A percentile compares a stretch with the other conserved stretches of the same genome.
Conservation (phyloP, 176 grass and related monocot species). For the Poa pratensis region DNA sequence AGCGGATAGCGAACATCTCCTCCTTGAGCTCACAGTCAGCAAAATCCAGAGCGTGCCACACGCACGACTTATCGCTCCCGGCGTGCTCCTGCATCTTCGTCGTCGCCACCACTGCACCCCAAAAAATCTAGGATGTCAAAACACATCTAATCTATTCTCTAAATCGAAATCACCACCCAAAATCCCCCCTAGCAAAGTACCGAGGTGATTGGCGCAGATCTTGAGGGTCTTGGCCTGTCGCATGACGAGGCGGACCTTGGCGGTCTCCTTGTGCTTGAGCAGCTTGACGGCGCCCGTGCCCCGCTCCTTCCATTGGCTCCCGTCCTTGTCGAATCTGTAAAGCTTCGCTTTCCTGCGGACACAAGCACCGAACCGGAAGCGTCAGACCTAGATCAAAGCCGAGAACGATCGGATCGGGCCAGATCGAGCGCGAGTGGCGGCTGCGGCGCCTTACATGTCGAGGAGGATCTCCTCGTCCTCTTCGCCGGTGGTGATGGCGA, state of each 20-base stretch:
- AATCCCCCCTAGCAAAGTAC: constrained; percentile 30
- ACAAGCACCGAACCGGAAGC: constrained; percentile 1
- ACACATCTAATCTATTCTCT: background rate
- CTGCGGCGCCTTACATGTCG: constrained; percentile 54
- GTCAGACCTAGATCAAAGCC: constrained; percentile 44
- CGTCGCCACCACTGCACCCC: constrained; percentile 57
- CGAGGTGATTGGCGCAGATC: constrained; percentile 90
- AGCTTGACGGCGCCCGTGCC: constrained; percentile 76
- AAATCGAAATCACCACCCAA: constrained; percentile 30
- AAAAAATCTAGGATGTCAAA: constrained; percentile 6
- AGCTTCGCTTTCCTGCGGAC: constrained; percentile 74
- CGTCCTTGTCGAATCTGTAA: constrained; percentile 77
- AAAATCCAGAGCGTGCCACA: constrained; percentile 85
- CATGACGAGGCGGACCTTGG: constrained; percentile 88
- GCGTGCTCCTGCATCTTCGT: constrained; percentile 89
- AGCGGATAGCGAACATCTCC: constrained; percentile 86
- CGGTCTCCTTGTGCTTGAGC: constrained; percentile 72
- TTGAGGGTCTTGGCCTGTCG: constrained; percentile 90
- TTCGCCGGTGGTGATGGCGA: constrained; percentile 86
- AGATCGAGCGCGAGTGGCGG: background rate
- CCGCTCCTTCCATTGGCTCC: constrained; percentile 79
- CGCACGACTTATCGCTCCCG: constrained; percentile 81
- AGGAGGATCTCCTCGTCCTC: constrained; percentile 75
- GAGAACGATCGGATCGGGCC: constrained; percentile 46
- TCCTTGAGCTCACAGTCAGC: constrained; percentile 82